A percentile compares a stretch with the other conserved stretches of the same genome.
Evolutionary conservation across 176 grass and related monocot species (phyloP).

Genomic region (Alopecurus myosuroides): DNA sequence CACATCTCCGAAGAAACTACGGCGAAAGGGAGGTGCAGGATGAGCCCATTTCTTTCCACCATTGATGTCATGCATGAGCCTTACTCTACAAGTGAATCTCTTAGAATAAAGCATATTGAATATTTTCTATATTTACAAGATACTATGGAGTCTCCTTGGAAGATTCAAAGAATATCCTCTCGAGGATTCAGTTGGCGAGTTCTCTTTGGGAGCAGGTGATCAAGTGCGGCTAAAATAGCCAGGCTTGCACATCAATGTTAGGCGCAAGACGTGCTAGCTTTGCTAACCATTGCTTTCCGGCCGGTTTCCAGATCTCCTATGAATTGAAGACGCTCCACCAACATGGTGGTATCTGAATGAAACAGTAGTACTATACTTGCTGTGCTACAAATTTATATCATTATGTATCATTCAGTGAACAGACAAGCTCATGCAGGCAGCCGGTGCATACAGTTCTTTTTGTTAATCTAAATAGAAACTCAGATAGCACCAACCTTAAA

Average conservation of each 20-base stretch:
- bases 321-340: too few species aligned
- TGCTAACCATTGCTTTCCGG: too few species aligned
- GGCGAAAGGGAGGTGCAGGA: neutral
- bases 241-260: too few species aligned
- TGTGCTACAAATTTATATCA: neutral
- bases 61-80: constrained; percentile 17
- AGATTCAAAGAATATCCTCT: neutral
- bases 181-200: neutral
- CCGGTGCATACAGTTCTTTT: neutral
- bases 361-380: too few species aligned
- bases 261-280: too few species aligned
- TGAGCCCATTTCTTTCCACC: neutral
- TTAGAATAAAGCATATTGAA: neutral
- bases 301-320: too few species aligned
- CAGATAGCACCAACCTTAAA: neutral
- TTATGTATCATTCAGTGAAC: too few species aligned
- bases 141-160: neutral
- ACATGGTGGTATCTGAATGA: too few species aligned
- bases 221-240: too few species aligned
- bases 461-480: neutral
- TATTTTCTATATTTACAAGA: neutral
- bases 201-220: too few species aligned
- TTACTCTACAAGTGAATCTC: neutral
- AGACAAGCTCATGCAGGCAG: neutral
- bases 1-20: neutral